Base-by-base conservation (phyloP, 2,329 filamentous ascomycete genomes). In the Epichloe coenophiala region DNA sequence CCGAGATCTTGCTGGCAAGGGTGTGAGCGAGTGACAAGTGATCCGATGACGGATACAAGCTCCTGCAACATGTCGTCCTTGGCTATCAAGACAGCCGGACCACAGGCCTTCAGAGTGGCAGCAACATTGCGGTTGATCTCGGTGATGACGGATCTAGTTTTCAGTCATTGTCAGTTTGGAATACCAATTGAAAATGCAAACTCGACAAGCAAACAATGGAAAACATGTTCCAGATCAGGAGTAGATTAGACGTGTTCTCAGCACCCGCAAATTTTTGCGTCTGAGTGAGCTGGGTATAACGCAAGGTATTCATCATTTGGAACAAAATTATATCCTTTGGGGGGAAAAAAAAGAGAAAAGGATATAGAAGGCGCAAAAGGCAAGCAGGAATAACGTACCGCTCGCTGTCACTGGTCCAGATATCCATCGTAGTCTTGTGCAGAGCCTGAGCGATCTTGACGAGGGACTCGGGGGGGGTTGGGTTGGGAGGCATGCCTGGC, bases 201-300 rank as follows among this genome's bases (percentile, higher is more conserved):
- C 19, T 12, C 31, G 3, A 39, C 15, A 40, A 23, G 31, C 15
- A 40, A 33, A 39, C 3, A 52, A 42, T 55, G 59, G 53, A 56
- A 58, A 57, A 8, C 15, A 39, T 45, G 15, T 33, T 41, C 49
- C 49, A 54, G 58, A 59, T 66, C 63, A 67, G 64, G 56, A 61
- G 62, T 62, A 65, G 68, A 71, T 70, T 61, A 68, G 56, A 68
- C 68, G 88, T 74, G 71, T 94, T 93, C 83, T 83, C 88, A 88
- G 86, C 88, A 95, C 82, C 72, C 81, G 81, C 86, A 52, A 81
- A 71, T 73, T 78, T 72, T 78, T 72, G 87, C 83, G 84, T 97
- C 86, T 87, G 88, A 95, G 90, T 96, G 91, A 96, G 90, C 90
- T 96, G 90, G 89, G 91, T 91, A 80, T 91, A 90, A 90, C 88